Conservation (phyloP, 148 eudicot genomes). For the Diospyros lotus region DNA sequence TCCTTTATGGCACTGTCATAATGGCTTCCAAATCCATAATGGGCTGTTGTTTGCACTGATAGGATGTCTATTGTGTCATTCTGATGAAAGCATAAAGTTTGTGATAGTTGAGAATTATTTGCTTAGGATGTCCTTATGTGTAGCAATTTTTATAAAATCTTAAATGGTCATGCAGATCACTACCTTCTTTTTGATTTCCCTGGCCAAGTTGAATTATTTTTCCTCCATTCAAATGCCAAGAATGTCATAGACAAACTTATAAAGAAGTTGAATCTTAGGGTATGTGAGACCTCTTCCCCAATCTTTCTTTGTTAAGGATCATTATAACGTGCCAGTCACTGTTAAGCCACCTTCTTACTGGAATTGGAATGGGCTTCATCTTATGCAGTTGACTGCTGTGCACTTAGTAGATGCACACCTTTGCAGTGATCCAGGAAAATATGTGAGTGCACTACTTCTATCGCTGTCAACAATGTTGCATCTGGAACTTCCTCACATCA, state of each 20-base stretch:
- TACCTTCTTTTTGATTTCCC: conserved; percentile 97
- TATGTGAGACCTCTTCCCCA: conserved; percentile 25
- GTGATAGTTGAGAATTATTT: neutral
- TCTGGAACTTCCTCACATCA: conserved; percentile 95
- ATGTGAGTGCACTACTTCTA: conserved; percentile 84
- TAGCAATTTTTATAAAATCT: neutral
- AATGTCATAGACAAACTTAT: conserved; percentile 63
- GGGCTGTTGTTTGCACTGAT: neutral
- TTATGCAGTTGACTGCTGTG: conserved; percentile 82
- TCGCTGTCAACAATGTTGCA: conserved; percentile 93
- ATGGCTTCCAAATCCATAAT: neutral
- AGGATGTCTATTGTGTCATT: neutral
- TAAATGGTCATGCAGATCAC: conserved; percentile 62
- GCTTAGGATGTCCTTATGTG: neutral
- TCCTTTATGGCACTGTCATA: neutral
- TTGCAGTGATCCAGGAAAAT: conserved; percentile 91
- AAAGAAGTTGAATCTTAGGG: conserved; percentile 84
- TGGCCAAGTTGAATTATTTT: conserved; percentile 96
- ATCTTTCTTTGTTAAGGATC: neutral
- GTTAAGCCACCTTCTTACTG: neutral
- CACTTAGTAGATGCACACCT: conserved; percentile 95
- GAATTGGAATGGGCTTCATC: conserved; percentile 10
- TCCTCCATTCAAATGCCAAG: conserved; percentile 84
- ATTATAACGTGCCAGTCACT: neutral
- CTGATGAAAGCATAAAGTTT: neutral